Base-by-base conservation (phyloP, 768 basidiomycete species). In the Tricholoma hemisulphureum region DNA sequence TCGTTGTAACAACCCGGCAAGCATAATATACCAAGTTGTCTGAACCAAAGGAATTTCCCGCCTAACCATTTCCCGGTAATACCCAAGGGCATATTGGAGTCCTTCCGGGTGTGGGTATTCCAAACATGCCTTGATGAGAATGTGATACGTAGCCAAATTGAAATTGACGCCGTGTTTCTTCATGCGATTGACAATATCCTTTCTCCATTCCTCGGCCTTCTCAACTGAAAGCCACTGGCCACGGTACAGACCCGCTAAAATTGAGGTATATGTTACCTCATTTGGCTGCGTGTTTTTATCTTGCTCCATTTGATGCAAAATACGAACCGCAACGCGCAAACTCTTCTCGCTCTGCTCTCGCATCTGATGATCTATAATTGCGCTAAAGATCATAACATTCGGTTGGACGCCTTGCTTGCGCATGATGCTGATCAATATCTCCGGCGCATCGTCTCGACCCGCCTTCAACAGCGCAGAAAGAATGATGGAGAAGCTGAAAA, bases 401-500 rank as follows among this genome's bases (percentile, higher is more conserved):
- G 93, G 86, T 61, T 82, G 69, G 37, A 95, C 75, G 20, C 86
- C 86, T 55, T 90, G 84, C 64, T 83, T 82, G 63, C 79, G 71
- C 95, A 98, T 98, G 58, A 90, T 75, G 43, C 77, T 73, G 50
- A 94, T 70, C 20, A 93, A 80, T 24, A 83, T 75, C 20, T 80
- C 75, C 5, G 83, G 80, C 1, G 91, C 88, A 62, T 94, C 87
- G 24, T 80, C 71, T 55, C 85, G 79, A 9, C 87, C 85, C 13
- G 82, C 83, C 61, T 82, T 83, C 51, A 94, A 80, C 53, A 96
- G 69, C 1, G 91, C 88, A 23, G 87, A 83, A 16, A 98, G 83
- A 29, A 98, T 80, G 11, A 87, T 93, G 3, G 95, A 93, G 70
- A 88, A 98, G 0, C 90, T 97, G 71, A 87, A 85, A 10, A 90